These are phyloP conservation scores for Dillenia turbinata DNA, from an alignment of 164 flowering plant genomes.

Conservation along the genomic window DNA sequence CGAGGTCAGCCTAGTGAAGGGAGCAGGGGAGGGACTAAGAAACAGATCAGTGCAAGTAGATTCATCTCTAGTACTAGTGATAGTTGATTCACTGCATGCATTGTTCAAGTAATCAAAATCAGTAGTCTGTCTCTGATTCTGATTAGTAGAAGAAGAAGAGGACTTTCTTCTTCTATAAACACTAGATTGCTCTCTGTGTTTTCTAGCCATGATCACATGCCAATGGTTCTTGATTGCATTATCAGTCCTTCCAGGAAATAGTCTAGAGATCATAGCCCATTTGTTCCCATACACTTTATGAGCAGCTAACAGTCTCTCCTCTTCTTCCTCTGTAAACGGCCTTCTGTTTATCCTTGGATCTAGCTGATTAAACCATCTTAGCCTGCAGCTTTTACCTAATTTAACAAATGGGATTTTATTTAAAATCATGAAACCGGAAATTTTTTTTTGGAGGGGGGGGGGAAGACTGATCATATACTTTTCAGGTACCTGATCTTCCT, in stretches of 20 bases:
- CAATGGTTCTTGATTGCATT: slow-evolving; percentile 85
- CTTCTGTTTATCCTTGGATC: slow-evolving; percentile 74
- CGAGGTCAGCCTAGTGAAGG: slow-evolving; percentile 16
- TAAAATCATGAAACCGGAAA: neutral
- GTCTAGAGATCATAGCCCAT: slow-evolving; percentile 77
- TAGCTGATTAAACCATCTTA: slow-evolving; percentile 85
- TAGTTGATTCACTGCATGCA: slow-evolving; percentile 40
- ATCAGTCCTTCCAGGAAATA: slow-evolving; percentile 78
- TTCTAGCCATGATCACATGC: slow-evolving; percentile 81
- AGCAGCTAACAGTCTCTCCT: slow-evolving; percentile 60
- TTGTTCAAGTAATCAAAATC: slow-evolving; percentile 12
- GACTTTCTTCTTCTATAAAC: slow-evolving; percentile 40
- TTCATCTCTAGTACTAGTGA: slow-evolving; percentile 36
- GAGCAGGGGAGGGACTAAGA: slow-evolving; percentile 28
- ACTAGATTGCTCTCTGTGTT: slow-evolving; percentile 43
- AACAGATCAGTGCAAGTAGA: slow-evolving; percentile 55
- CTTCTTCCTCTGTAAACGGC: slow-evolving; percentile 72
- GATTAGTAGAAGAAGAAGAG: slow-evolving; percentile 1
- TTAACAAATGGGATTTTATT: neutral
- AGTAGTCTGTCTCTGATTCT: neutral
- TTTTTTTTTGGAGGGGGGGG: neutral
- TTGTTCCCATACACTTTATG: slow-evolving; percentile 61
- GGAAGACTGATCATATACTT: neutral
- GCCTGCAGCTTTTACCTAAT: slow-evolving; percentile 76
- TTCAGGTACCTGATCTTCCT: slow-evolving; percentile 73